Percentiles rank a stretch among this genome's conserved stretches.
Evolutionary conservation across 2,329 filamentous ascomycete species (phyloP).

Genomic region (Colletotrichum coccodes): DNA sequence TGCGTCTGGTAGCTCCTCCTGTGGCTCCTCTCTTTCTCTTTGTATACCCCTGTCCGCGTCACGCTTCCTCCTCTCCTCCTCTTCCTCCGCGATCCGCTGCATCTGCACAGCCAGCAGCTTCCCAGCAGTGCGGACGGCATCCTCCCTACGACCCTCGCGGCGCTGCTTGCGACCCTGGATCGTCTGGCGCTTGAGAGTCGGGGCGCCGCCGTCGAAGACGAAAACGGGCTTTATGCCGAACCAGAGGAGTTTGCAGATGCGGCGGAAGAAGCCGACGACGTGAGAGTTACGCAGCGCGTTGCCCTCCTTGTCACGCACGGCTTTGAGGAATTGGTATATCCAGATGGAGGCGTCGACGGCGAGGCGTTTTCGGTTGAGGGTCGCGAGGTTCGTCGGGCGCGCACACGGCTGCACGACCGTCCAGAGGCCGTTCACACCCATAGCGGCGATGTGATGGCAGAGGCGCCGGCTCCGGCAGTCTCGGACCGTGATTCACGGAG

Average conservation of each 20-base stretch:
- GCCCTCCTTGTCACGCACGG: conserved; percentile 97
- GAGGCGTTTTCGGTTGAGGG: conserved; percentile 93
- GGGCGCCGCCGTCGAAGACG: conserved; percentile 96
- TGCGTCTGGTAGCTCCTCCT: conserved; percentile 74
- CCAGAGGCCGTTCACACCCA: conserved; percentile 99
- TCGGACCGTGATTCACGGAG: conserved; percentile 22
- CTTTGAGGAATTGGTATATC: conserved; percentile 99
- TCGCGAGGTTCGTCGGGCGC: conserved; percentile 94
- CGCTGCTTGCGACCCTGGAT: conserved; percentile 81
- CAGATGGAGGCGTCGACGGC: conserved; percentile 98
- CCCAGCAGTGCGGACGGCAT: conserved; percentile 90
- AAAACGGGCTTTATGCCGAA: conserved; percentile 97
- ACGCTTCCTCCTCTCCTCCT: conserved; percentile 72
- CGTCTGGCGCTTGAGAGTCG: conserved; percentile 89
- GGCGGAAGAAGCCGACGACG: conserved; percentile 96
- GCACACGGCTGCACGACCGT: conserved; percentile 95
- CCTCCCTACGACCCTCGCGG: conserved; percentile 88
- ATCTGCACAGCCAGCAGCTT: conserved; percentile 95
- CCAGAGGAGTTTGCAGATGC: conserved; percentile 97
- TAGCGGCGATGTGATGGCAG: conserved; percentile 52
- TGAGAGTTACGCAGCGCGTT: conserved; percentile 97
- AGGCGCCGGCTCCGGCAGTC: not conserved
- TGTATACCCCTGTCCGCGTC: conserved; percentile 55
- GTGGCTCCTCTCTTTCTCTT: conserved; percentile 58
- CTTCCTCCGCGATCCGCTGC: conserved; percentile 89